These are phyloP conservation scores for Candida vartiovaarae DNA, from an alignment of 805 yeast genomes.

Conservation along the genomic window DNA sequence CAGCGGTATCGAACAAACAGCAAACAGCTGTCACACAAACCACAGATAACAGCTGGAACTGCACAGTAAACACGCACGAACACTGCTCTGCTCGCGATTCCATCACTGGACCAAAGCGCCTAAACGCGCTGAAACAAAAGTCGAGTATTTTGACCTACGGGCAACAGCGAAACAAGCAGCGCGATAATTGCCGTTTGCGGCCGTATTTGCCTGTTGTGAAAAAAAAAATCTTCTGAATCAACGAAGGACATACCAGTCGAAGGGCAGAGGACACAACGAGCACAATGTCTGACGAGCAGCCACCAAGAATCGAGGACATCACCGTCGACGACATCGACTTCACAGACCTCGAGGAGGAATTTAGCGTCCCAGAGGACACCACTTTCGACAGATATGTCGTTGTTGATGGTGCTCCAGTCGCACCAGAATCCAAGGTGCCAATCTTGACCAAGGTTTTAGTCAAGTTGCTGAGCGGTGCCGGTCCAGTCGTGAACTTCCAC, in stretches of 20 bases:
- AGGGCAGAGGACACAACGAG: not conserved
- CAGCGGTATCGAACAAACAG: no score
- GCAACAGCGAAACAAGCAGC: no score
- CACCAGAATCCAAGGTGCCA: constrained; percentile 83
- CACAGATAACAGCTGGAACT: no score
- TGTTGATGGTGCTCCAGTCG: constrained; percentile 93
- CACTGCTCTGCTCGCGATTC: no score
- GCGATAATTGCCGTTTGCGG: no score
- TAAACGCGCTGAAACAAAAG: no score
- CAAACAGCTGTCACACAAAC: no score
- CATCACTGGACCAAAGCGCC: no score
- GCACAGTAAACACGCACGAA: no score
- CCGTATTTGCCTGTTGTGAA: no score
- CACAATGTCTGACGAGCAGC: constrained; percentile 13
- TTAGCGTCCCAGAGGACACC: constrained; percentile 50
- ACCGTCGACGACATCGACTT: constrained; percentile 59
- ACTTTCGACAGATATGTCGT: constrained; percentile 74
- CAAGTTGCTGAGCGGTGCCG: constrained; percentile 72
- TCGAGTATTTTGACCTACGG: no score
- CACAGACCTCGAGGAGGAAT: constrained; percentile 78
- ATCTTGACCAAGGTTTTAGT: constrained; percentile 77
- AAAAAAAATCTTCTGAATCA: not conserved
- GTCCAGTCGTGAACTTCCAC: constrained; percentile 67
- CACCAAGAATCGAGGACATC: constrained; percentile 37
- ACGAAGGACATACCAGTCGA: not conserved